Evolutionary conservation across 192 early-diverging fungal genomes (phyloP).

Genomic region (Entophlyctis helioformis): DNA sequence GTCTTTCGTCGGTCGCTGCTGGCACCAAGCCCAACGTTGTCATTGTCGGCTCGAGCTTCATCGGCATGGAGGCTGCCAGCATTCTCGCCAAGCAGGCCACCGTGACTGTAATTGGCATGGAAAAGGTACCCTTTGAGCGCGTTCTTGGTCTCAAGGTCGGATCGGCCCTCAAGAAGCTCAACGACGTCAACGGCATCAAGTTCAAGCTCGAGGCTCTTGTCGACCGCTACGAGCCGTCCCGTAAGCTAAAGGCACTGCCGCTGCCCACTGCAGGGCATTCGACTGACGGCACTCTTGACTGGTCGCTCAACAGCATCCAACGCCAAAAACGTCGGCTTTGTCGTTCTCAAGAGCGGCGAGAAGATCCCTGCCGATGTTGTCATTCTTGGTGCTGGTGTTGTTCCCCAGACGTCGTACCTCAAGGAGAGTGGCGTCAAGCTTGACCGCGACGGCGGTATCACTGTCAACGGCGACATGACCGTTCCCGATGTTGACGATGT

Average conservation of each 20-base stretch:
- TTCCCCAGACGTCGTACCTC: constrained; percentile 35
- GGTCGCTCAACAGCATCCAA: not conserved
- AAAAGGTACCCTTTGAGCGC: constrained; percentile 38
- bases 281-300: not conserved
- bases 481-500: constrained; percentile 26
- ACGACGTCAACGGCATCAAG: constrained; percentile 30
- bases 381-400: constrained; percentile 39
- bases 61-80: constrained; percentile 47
- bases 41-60: constrained; percentile 47
- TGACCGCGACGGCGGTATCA: constrained; percentile 30
- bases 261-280: not conserved
- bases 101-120: constrained; percentile 48
- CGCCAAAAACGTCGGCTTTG: constrained; percentile 17
- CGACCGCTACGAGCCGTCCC: constrained; percentile 11
- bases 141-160: constrained; percentile 38
- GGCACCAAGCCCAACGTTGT: constrained; percentile 38
- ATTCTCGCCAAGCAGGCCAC: constrained; percentile 23
- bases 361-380: constrained; percentile 34
- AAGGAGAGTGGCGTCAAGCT: constrained; percentile 20
- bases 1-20: too few relatives aligned
- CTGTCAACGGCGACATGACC: constrained; percentile 25
- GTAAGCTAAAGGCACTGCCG: not conserved
- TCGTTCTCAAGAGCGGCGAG: constrained; percentile 21
- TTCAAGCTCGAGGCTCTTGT: constrained; percentile 24
- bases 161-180: constrained; percentile 22